Evolutionary conservation across 192 early-diverging fungal genomes (phyloP).

Genomic region (Lobosporangium transversale): DNA sequence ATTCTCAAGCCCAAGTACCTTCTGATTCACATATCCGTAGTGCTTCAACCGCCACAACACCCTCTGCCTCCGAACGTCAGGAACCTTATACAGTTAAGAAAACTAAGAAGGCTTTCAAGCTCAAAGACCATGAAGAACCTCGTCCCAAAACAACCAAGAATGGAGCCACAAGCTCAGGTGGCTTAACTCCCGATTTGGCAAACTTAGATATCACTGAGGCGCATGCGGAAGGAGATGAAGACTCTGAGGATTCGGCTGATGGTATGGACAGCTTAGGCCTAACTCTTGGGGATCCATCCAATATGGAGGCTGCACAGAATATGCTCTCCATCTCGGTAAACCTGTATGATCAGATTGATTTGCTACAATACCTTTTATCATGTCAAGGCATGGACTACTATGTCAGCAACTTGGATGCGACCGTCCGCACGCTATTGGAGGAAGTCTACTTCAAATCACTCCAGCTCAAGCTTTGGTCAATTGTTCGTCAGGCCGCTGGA

Average conservation of each 20-base stretch:
- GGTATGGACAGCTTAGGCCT: slow-evolving; percentile 61
- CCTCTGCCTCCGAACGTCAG: slow-evolving; percentile 7
- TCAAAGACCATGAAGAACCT: slow-evolving; percentile 60
- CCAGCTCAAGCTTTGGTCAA: slow-evolving; percentile 76
- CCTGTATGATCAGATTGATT: slow-evolving; percentile 84
- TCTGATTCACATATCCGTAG: slow-evolving; percentile 23
- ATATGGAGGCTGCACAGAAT: slow-evolving; percentile 66
- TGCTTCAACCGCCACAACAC: slow-evolving; percentile 36
- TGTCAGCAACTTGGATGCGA: slow-evolving; percentile 62
- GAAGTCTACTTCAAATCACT: slow-evolving; percentile 87
- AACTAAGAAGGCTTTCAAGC: slow-evolving; percentile 53
- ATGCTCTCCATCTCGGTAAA: slow-evolving; percentile 71
- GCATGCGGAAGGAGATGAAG: slow-evolving; percentile 15
- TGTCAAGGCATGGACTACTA: slow-evolving; percentile 70
- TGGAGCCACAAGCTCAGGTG: slow-evolving; percentile 1
- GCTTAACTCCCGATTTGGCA: slow-evolving; percentile 21
- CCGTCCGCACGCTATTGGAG: slow-evolving; percentile 72
- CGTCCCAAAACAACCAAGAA: slow-evolving; percentile 22
- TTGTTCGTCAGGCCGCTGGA: slow-evolving; percentile 85
- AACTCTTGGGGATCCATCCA: slow-evolving; percentile 72
- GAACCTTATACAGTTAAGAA: slow-evolving; percentile 38
- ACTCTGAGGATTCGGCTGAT: slow-evolving; percentile 31
- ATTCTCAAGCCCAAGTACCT: slow-evolving; percentile 25
- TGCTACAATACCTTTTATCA: slow-evolving; percentile 81
- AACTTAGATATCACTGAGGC: slow-evolving; percentile 11